Evolutionary conservation across 768 basidiomycete genomes (phyloP).

Genomic region (Trichaptum fuscoviolaceum): DNA sequence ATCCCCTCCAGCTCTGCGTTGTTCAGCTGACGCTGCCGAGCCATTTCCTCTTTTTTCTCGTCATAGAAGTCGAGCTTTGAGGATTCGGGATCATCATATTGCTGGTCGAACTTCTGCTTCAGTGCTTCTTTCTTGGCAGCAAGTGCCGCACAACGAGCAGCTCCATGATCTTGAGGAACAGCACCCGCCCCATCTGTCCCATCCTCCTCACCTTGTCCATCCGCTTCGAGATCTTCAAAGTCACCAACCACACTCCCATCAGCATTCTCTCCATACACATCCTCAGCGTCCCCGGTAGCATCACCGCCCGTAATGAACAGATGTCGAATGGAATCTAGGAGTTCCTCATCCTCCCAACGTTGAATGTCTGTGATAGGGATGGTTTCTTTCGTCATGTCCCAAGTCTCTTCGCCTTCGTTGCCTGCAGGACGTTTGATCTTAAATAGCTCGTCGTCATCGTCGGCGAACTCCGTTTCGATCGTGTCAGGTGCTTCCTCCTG

Average conservation of each 20-base stretch:
- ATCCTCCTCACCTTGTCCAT: slow-evolving; percentile 5
- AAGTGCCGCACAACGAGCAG: slow-evolving; percentile 47
- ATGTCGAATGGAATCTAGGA: slow-evolving; percentile 79
- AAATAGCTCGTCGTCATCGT: slow-evolving; percentile 74
- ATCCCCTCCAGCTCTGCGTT: slow-evolving; percentile 79
- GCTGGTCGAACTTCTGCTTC: slow-evolving; percentile 93
- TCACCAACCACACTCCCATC: slow-evolving; percentile 36
- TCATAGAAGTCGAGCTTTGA: slow-evolving; percentile 85
- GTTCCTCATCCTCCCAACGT: slow-evolving; percentile 80
- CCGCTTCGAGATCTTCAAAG: slow-evolving; percentile 37
- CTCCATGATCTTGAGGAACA: slow-evolving; percentile 30
- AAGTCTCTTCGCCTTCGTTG: slow-evolving; percentile 39
- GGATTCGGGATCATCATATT: slow-evolving; percentile 87
- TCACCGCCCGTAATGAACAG: slow-evolving; percentile 84
- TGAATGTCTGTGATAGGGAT: slow-evolving; percentile 46
- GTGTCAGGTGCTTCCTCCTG: slow-evolving; percentile 16
- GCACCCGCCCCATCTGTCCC: slow-evolving; percentile 11
- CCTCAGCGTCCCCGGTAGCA: slow-evolving; percentile 30
- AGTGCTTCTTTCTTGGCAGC: slow-evolving; percentile 85
- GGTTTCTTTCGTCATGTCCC: slow-evolving; percentile 67
- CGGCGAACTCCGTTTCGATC: slow-evolving; percentile 24
- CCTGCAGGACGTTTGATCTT: slow-evolving; percentile 35
- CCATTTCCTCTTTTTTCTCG: slow-evolving; percentile 87
- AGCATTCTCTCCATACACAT: slow-evolving; percentile 30
- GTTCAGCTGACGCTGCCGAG: slow-evolving; percentile 77